Evolutionary conservation across 2,329 filamentous ascomycete species (phyloP), one percentile per base, ranked within the genome.

Genomic region (Aureobasidium sp.): DNA sequence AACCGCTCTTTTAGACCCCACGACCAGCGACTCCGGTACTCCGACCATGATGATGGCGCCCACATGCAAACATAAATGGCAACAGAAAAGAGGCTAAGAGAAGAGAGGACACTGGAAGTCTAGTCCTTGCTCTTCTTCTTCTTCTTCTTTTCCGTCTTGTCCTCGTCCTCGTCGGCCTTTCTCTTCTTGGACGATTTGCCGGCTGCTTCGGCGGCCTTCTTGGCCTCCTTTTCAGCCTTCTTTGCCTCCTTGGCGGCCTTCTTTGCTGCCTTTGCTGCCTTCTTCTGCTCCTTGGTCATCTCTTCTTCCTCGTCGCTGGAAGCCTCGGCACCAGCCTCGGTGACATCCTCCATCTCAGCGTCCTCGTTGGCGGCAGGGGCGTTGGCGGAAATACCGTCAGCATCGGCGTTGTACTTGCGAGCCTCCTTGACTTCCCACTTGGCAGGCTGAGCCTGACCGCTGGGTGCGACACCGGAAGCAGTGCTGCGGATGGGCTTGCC

Each of bases 371-470:
- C 81, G 42, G 86, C 82, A 15, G 83, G 81, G 67, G 88, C 87
- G 68, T 90, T 84, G 52, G 84, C 85, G 64, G 81, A 81, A 61
- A 97, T 79, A 66, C 91, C 93, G 75, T 99, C 94, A 60, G 91
- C 94, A 72, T 97, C 92, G 53, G 85, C 82, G 75, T 97, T 97
- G 82, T 99, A 99, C 77, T 93, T 94, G 72, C 90, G 84, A 12
- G 89, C 89, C 75, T 97, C 91, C 78, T 95, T 96, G 71, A 99
- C 82, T 66, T 92, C 89, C 82, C 90, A 95, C 77, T 96, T 96
- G 69, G 86, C 85, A 67, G 82, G 78, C 33, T 82, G 77, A 42
- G 78, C 77, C 67, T 86, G 83, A 64, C 89, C 89, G 68, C 89
- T 88, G 60, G 90, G 90, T 31, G 82, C 89, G 66, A 93, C 88